These are phyloP conservation scores for Flueggea neowawraea DNA, from an alignment of 441 rosid species.

Conservation along the genomic window DNA sequence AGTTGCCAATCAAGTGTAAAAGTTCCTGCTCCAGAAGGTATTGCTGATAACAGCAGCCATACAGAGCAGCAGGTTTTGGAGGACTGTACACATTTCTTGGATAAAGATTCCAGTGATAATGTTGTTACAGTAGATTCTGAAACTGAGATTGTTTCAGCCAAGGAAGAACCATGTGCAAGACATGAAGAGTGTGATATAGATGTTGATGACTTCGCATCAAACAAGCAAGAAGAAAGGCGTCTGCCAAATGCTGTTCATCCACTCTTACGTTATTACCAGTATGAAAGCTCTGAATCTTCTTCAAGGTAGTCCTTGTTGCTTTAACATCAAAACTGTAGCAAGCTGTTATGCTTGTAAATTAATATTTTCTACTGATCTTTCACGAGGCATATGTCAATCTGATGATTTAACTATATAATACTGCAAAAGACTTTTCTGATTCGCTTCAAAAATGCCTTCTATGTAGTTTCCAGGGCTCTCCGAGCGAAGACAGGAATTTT, in stretches of 20 bases:
- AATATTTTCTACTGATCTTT: too few relatives aligned
- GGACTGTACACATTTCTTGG: constrained; percentile 25
- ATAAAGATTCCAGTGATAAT: constrained; percentile 25
- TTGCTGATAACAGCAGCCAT: constrained; percentile 25
- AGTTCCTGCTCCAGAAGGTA: constrained; percentile 32
- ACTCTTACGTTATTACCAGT: constrained; percentile 60
- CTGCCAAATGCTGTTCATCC: constrained; percentile 59
- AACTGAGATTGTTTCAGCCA: constrained; percentile 25
- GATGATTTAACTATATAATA: too few relatives aligned
- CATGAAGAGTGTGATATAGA: constrained; percentile 29
- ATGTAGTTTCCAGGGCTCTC: constrained; percentile 80
- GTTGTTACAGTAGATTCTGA: constrained; percentile 28
- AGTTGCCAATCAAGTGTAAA: constrained; percentile 28
- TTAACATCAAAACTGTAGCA: too few relatives aligned
- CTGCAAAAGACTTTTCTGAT: too few relatives aligned
- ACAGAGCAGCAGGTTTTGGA: constrained; percentile 35
- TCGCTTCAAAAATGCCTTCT: constrained; percentile 6
- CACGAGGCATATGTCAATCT: too few relatives aligned
- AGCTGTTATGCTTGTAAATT: too few relatives aligned
- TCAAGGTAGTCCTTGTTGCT: constrained; percentile 36
- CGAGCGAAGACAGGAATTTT: constrained; percentile 61
- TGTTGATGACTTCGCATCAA: constrained; percentile 38
- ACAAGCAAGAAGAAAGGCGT: constrained; percentile 55
- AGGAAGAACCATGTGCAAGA: constrained; percentile 30
- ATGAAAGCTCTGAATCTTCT: constrained; percentile 83